These are phyloP conservation scores for Exophiala calicioides DNA, from an alignment of 2,329 filamentous ascomycete genomes.

Conservation along the genomic window DNA sequence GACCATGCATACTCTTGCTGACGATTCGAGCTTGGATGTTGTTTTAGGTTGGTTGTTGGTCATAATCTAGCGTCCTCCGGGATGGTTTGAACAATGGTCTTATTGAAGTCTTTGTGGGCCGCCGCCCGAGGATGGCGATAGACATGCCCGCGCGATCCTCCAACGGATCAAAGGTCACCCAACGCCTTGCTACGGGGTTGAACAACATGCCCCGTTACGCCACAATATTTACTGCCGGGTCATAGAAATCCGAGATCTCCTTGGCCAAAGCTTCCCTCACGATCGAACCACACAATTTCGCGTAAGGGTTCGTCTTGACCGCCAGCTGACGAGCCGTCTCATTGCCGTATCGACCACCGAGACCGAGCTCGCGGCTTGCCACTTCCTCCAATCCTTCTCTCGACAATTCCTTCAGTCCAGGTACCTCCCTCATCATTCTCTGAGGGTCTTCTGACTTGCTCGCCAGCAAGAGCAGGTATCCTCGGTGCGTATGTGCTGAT, in stretches of 20 bases:
- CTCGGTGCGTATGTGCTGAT: conserved; percentile 58
- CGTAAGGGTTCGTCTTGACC: conserved; percentile 63
- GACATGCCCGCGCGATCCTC: too few species aligned
- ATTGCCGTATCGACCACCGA: conserved; percentile 58
- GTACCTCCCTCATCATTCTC: conserved; percentile 30
- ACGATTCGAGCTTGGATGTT: too few species aligned
- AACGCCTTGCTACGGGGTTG: too few species aligned
- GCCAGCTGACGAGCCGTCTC: conserved; percentile 58
- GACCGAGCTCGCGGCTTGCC: conserved; percentile 57
- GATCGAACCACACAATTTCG: conserved; percentile 63
- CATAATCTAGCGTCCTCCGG: too few species aligned
- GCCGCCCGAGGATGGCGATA: too few species aligned
- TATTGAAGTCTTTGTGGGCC: too few species aligned
- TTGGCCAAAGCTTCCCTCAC: conserved; percentile 61
- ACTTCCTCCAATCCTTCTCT: conserved; percentile 54
- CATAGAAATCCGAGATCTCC: conserved; percentile 46
- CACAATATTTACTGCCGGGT: conserved; percentile 4
- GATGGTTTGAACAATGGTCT: too few species aligned
- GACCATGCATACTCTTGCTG: too few species aligned
- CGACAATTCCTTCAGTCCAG: conserved; percentile 27
- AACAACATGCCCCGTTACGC: too few species aligned
- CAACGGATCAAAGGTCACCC: too few species aligned
- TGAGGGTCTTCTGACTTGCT: conserved; percentile 32
- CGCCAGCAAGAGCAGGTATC: conserved; percentile 45
- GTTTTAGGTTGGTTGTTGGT: too few species aligned